Conservation (phyloP, 805 yeast genomes). For the Spathaspora passalidarum region DNA sequence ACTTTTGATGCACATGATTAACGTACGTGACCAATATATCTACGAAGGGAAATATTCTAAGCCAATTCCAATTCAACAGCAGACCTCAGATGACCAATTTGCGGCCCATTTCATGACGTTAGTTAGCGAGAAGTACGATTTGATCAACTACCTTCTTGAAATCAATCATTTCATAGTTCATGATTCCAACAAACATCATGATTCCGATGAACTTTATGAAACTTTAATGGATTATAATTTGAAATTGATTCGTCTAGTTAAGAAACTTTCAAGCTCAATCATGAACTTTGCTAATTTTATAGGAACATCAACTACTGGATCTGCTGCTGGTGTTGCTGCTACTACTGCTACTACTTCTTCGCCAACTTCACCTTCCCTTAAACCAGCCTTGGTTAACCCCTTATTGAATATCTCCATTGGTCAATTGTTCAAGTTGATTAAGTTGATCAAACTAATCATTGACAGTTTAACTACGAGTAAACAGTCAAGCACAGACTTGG, state of each 20-base stretch:
- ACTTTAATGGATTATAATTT: constrained; percentile 34
- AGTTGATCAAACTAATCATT: constrained; percentile 31
- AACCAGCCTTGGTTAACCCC: constrained; percentile 21
- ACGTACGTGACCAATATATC: constrained; percentile 12
- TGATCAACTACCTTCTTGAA: constrained; percentile 35
- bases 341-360: constrained; percentile 8
- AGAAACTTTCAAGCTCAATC: constrained; percentile 28
- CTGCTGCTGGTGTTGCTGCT: constrained; percentile 7
- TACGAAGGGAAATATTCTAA: not conserved
- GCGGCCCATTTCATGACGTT: constrained; percentile 22
- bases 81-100: constrained; percentile 8
- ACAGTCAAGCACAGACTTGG: constrained; percentile 17
- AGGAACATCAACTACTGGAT: constrained; percentile 11
- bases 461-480: constrained; percentile 21
- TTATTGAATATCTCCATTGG: constrained; percentile 30
- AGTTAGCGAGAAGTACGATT: constrained; percentile 33
- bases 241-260: constrained; percentile 36
- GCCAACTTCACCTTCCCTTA: not conserved
- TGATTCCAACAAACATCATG: constrained; percentile 2
- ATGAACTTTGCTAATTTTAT: constrained; percentile 28
- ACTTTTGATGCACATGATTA: constrained; percentile 14
- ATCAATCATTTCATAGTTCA: constrained; percentile 14
- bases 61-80: not conserved
- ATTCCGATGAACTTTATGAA: constrained; percentile 18
- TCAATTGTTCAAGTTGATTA: constrained; percentile 33